A percentile compares a stretch with the other conserved stretches of the same genome.
These are phyloP conservation scores for Stentor coeruleus DNA, from an alignment of 73 alveolate species.

Conservation along the genomic window DNA sequence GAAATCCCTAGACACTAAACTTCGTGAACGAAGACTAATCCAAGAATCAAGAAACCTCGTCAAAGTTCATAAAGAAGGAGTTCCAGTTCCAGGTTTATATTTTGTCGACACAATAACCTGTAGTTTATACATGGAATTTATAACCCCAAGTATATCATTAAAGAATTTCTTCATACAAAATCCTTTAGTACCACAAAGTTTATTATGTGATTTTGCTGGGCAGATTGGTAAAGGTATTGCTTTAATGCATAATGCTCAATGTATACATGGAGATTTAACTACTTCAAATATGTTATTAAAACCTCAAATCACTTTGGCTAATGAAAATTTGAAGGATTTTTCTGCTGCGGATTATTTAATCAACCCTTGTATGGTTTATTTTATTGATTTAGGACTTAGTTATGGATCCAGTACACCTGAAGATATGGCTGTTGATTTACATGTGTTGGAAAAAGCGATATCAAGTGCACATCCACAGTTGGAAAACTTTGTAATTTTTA, in stretches of 20 bases:
- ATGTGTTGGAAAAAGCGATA: constrained; percentile 89
- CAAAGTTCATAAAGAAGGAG: constrained; percentile 76
- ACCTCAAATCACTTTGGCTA: neutral
- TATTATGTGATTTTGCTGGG: constrained; percentile 47
- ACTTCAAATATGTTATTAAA: constrained; percentile 85
- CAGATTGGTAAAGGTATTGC: constrained; percentile 71
- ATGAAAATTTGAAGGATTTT: neutral
- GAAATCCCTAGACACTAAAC: constrained; percentile 66
- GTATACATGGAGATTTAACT: constrained; percentile 92
- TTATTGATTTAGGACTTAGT: constrained; percentile 91
- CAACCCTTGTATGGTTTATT: constrained; percentile 37
- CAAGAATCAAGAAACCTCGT: constrained; percentile 74
- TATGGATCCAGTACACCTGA: constrained; percentile 63
- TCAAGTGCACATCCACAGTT: constrained; percentile 85
- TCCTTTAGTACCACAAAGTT: constrained; percentile 34
- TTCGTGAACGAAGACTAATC: constrained; percentile 63
- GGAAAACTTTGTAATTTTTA: constrained; percentile 39
- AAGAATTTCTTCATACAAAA: constrained; percentile 53
- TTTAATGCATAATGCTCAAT: constrained; percentile 67
- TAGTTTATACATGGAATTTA: constrained; percentile 75
- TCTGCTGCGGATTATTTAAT: constrained; percentile 28
- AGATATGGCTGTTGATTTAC: constrained; percentile 93
- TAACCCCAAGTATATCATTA: constrained; percentile 58
- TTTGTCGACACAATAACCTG: constrained; percentile 65
- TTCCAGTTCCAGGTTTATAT: constrained; percentile 78